Evolutionary conservation across 2,329 filamentous ascomycete genomes (phyloP).

Genomic region (Metarhizium album): DNA sequence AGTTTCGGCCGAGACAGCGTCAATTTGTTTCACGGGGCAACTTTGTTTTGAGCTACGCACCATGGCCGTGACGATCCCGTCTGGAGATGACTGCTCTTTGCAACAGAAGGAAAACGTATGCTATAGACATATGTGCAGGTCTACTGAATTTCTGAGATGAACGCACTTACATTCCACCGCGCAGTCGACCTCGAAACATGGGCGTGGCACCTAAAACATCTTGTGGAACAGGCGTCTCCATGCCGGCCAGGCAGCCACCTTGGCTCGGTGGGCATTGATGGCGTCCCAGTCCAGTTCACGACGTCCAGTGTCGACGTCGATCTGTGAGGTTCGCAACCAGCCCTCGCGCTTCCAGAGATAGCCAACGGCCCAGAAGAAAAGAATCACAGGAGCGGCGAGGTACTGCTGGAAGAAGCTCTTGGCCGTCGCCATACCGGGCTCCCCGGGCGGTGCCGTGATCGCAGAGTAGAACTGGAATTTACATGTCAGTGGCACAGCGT

Average conservation of each 20-base stretch:
- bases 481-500: background rate
- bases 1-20: too few species aligned
- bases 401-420: constrained; percentile 45
- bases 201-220: constrained; percentile 18
- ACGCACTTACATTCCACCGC: background rate
- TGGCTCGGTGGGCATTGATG: constrained; percentile 42
- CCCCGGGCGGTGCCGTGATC: constrained; percentile 25
- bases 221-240: constrained; percentile 29
- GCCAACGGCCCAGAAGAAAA: constrained; percentile 45
- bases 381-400: constrained; percentile 42
- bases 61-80: background rate
- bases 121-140: background rate
- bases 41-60: background rate
- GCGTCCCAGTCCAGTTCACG: constrained; percentile 53
- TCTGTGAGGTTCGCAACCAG: constrained; percentile 47
- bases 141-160: background rate
- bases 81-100: background rate
- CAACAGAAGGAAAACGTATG: background rate
- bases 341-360: constrained; percentile 56
- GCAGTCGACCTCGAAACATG: background rate
- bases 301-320: constrained; percentile 57
- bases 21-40: background rate
- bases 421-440: constrained; percentile 26
- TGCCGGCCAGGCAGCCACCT: constrained; percentile 35
- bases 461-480: constrained; percentile 36